A percentile compares a stretch with the other conserved stretches of the same genome.
These are phyloP conservation scores for Saccharum officinarum DNA, from an alignment of 176 grass and related monocot genomes.

Conservation along the genomic window DNA sequence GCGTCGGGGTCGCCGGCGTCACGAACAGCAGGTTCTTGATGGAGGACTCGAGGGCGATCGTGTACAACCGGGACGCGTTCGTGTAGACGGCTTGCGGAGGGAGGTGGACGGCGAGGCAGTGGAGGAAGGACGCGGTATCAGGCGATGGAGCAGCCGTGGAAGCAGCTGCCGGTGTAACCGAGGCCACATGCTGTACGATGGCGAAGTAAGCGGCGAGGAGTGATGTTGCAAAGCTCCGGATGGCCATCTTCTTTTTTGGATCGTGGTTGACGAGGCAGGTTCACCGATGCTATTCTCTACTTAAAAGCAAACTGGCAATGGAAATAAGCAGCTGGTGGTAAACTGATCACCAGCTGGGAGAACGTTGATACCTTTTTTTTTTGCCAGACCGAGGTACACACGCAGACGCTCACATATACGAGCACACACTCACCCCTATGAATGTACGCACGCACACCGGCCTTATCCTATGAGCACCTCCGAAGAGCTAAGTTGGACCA, in stretches of 20 bases:
- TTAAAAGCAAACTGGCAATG: neutral
- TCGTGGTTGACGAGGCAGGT: neutral
- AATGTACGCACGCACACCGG: too few relatives aligned
- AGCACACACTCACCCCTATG: too few relatives aligned
- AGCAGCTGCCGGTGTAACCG: neutral
- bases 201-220: neutral
- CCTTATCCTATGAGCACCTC: too few relatives aligned
- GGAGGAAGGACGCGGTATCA: conserved; percentile 32
- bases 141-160: neutral
- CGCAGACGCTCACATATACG: too few relatives aligned
- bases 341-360: too few relatives aligned
- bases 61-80: conserved; percentile 23
- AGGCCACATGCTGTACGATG: neutral
- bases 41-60: conserved; percentile 47
- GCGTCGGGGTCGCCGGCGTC: conserved; percentile 50
- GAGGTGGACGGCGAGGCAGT: conserved; percentile 41
- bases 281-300: neutral
- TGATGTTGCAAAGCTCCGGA: neutral
- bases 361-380: too few relatives aligned
- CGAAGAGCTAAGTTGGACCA: too few relatives aligned
- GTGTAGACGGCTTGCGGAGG: conserved; percentile 34
- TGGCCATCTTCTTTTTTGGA: neutral
- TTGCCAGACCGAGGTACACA: too few relatives aligned
- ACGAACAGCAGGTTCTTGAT: conserved; percentile 64
- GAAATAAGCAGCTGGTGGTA: neutral